These are phyloP conservation scores for Dalbergia oliveri DNA, from an alignment of 306 rosid species.

Conservation along the genomic window DNA sequence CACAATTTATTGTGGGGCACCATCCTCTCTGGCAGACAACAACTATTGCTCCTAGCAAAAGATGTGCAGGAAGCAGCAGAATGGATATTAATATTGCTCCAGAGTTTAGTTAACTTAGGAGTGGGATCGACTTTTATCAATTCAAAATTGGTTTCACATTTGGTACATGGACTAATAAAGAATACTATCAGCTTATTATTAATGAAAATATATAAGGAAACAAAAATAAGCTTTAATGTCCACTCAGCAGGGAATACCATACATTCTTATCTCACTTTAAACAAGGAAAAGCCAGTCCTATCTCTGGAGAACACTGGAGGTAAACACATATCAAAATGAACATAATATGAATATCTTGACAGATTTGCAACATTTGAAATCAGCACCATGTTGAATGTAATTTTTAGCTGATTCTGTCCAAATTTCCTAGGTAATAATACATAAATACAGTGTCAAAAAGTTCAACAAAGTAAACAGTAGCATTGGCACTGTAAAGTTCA, in stretches of 20 bases:
- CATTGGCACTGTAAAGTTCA: neutral
- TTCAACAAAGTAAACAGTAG: constrained; percentile 8
- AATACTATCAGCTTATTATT: no score
- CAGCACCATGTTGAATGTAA: constrained; percentile 1
- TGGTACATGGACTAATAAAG: no score
- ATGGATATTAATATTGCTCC: neutral
- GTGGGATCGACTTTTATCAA: neutral
- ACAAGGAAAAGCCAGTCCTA: neutral
- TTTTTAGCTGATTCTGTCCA: neutral
- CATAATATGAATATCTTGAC: neutral
- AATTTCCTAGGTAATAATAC: neutral
- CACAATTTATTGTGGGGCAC: neutral
- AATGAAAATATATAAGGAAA: no score
- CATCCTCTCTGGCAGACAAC: neutral
- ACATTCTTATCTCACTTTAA: no score
- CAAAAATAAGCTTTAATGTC: no score
- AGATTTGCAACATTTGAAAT: neutral
- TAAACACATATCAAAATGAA: neutral
- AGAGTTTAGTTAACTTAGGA: neutral
- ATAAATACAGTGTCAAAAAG: neutral
- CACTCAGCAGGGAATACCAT: no score
- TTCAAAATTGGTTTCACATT: neutral
- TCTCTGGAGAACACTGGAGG: neutral
- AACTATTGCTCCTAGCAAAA: neutral
- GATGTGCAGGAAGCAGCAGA: neutral